Base-by-base conservation (phyloP, 768 basidiomycete genomes). In the Boletellus emodensis region DNA sequence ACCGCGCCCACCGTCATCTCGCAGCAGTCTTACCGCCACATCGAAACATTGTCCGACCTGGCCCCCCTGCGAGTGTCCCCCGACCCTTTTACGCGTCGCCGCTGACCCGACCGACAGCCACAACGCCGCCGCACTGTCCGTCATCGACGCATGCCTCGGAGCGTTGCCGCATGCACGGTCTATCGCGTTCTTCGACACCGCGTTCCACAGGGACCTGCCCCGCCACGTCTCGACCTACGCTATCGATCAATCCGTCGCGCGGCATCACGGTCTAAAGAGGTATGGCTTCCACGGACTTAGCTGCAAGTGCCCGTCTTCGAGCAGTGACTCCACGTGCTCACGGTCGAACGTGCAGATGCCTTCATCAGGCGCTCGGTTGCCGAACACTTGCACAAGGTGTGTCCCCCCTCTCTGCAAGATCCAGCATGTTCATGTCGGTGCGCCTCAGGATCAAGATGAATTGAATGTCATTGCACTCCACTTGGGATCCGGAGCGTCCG, bases 221-320 rank as follows among this genome's bases (percentile, higher is more conserved):
- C 58, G 69, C 5, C 84, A 92, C 60, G 82, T 94, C 47, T 79
- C 86, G 35, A 86, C 81, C 45, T 94, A 93, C 62, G 82, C 91
- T 0, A 84, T 95, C 46, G 71, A 85, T 54, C 85, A 79, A 57
- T 62, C 70, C 9, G 70, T 86, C 39, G 81, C 87, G 0, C 72
- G 72, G 35, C 70, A 79, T 39, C 81, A 82, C 40, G 86, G 87
- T 1, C 74, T 95, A 40, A 82, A 82, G 63, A 94, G 92, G 67
- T 95, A 94, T 61, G 94, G 94, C 15, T 94, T 94, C 67, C 94
- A 96, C 60, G 94, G 94, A 3, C 63, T 93, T 58, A 85, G 84
- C 57, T 88, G 85, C 81, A 53, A 70, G 40, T 46, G 9, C 49
- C 22, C 26, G 11, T 39, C n/a, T 35, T 30, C 42, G 20, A 20